Evolutionary conservation across 495 filamentous ascomycete species (phyloP).

Genomic region (Talaromyces nanjingensis): DNA sequence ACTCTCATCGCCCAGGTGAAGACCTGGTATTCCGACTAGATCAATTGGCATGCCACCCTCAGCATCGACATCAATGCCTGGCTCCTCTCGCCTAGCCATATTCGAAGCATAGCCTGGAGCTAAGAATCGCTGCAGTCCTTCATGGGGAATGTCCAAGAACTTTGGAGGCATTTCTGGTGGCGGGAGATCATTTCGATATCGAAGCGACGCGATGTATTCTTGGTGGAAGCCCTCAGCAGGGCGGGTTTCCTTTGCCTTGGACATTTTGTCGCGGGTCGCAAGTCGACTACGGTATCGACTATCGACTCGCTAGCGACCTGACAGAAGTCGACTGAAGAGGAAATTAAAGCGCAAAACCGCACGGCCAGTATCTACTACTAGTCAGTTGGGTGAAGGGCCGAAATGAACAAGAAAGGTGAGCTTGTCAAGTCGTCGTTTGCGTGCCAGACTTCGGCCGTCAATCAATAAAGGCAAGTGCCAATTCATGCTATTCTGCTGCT

Average conservation of each 20-base stretch:
- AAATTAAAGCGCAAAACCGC: not conserved
- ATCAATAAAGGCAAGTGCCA: not conserved
- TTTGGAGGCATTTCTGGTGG: slow-evolving; percentile 91
- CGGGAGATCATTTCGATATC: slow-evolving; percentile 91
- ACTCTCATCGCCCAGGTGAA: slow-evolving; percentile 93
- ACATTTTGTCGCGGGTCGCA: slow-evolving; percentile 16
- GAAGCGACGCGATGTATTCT: slow-evolving; percentile 90
- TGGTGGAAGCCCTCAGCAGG: slow-evolving; percentile 69
- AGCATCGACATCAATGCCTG: slow-evolving; percentile 94
- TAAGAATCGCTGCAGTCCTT: slow-evolving; percentile 81
- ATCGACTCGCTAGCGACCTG: not conserved
- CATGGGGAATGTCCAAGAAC: slow-evolving; percentile 91
- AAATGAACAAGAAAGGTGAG: not conserved
- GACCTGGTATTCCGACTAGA: slow-evolving; percentile 84
- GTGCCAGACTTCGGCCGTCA: not conserved
- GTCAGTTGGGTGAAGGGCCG: not conserved
- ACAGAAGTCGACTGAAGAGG: not conserved
- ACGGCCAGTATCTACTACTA: not conserved
- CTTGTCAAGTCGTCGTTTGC: not conserved
- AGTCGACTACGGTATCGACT: too few species aligned
- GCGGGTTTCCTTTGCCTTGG: slow-evolving; percentile 35
- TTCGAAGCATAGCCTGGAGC: slow-evolving; percentile 80
- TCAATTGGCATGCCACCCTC: slow-evolving; percentile 97
- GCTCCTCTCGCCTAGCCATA: slow-evolving; percentile 80
- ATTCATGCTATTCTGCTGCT: not conserved